Percentiles rank a stretch among this genome's conserved stretches.
phyloP scores from a whole-genome alignment of 164 flowering plant species.

The Dillenia suffruticosa region DNA sequence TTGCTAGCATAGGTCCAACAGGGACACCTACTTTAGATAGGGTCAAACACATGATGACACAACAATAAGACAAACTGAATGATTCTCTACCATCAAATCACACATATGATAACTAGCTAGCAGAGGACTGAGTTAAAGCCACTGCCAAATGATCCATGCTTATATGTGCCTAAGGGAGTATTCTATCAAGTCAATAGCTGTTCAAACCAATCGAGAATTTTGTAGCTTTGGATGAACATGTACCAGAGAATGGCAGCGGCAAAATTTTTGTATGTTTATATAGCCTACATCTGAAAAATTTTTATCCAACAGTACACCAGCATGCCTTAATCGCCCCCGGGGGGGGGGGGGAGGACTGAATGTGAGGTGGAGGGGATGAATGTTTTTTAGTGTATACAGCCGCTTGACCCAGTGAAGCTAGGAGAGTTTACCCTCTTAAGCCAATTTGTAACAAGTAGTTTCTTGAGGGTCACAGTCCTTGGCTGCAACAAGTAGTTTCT shows the following conservation, averaged over 20 bases:
- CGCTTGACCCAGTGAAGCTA: conserved; percentile 89
- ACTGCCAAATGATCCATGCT: too few relatives aligned
- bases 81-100: too few relatives aligned
- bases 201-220: too few relatives aligned
- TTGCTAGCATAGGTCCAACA: conserved; percentile 96
- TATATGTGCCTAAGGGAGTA: too few relatives aligned
- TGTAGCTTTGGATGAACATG: too few relatives aligned
- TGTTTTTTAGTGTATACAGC: conserved; percentile 66
- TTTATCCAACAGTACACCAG: background rate
- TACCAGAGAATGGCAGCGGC: too few relatives aligned
- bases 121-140: too few relatives aligned
- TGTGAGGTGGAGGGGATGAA: conserved; percentile 46
- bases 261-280: too few relatives aligned
- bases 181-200: too few relatives aligned
- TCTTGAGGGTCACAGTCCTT: conserved; percentile 95
- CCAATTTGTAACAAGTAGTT: conserved; percentile 89
- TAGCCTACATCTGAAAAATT: background rate
- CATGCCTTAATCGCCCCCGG: background rate
- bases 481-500: conserved; percentile 89
- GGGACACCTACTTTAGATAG: conserved; percentile 79
- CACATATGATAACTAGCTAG: too few relatives aligned
- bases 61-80: too few relatives aligned
- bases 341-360: conserved; percentile 49
- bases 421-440: conserved; percentile 85
- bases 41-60: too few relatives aligned